Base-by-base conservation (phyloP, 441 rosid genomes). In the Croton laevigatus region DNA sequence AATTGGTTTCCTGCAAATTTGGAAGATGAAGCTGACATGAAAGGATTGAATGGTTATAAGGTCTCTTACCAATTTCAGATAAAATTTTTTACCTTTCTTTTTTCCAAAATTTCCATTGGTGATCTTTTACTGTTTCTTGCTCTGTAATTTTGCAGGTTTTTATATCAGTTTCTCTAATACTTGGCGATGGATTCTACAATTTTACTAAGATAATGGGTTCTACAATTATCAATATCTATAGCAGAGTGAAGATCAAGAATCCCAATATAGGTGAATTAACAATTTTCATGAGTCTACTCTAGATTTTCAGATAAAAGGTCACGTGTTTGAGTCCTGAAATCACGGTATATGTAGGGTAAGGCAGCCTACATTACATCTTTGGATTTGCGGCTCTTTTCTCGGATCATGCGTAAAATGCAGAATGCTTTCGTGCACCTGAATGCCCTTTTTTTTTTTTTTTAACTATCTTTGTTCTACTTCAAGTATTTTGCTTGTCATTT, bases 161-260 rank as follows among this genome's bases (percentile, higher is more conserved):
- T 73, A 63, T 90, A 17, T 84, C 99, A 16, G 88, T 94, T 65
- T 86, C 99, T 64, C 86, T 94, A 37, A 89, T 92, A 69, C 89
- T 94, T 1, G 98, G 99, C 2, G 98, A 94, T 42, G 99, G 98
- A 38, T 89, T 94, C 71, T 92, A 94, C 86, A 92, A 83, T 74
- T 92, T 94, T 80, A 60, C 89, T 22, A 94, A 94, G 85, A 87
- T 94, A 37, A 46, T 88, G 70, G 66, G 64, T 54, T 76, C 75
- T 64, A 90, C 97, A 13, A 59, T 81, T 37, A 68, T 70, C 53
- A 94, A 71, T 75, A 75, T 92, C 69, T 79, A 75, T 55, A 64
- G 81, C 51, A 85, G 80, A 81, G 0, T 83, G 60, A 87, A 81
- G 77, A 80, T 71, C 76, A 86, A 71, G 68, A 83, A 74, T n/a